Conservation (phyloP, 495 filamentous ascomycete species). For the Aspergillus sparsus region DNA sequence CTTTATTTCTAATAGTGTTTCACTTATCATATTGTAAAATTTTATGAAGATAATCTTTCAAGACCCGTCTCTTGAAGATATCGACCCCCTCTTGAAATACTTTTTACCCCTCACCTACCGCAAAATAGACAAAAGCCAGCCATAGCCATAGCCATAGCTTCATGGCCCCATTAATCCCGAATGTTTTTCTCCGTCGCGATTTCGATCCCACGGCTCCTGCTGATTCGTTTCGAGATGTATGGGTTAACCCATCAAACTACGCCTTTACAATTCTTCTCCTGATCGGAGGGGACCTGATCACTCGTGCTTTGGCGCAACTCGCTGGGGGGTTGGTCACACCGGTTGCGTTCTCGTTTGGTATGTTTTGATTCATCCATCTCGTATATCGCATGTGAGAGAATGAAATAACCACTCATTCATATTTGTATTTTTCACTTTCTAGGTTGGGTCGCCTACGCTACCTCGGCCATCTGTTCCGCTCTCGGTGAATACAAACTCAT, state of each 20-base stretch:
- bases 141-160: background rate
- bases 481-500: constrained; percentile 49
- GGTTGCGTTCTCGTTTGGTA: constrained; percentile 56
- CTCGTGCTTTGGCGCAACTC: constrained; percentile 48
- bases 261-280: constrained; percentile 35
- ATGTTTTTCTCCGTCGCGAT: constrained; percentile 5
- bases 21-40: background rate
- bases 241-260: constrained; percentile 13
- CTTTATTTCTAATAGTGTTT: background rate
- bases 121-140: too few species aligned
- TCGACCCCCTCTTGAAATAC: background rate
- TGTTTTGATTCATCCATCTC: background rate
- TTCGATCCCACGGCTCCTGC: constrained; percentile 10
- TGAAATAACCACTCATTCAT: background rate
- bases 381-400: background rate
- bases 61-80: background rate
- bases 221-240: constrained; percentile 10
- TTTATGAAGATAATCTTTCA: background rate
- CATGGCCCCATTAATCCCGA: constrained; percentile 4
- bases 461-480: constrained; percentile 39
- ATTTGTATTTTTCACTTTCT: background rate
- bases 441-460: constrained; percentile 50
- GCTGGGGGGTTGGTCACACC: constrained; percentile 41
- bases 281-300: constrained; percentile 54
- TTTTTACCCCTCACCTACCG: too few species aligned